Evolutionary conservation across 1,284 basidiomycete species (phyloP).

Genomic region (Austroboletus niveus): DNA sequence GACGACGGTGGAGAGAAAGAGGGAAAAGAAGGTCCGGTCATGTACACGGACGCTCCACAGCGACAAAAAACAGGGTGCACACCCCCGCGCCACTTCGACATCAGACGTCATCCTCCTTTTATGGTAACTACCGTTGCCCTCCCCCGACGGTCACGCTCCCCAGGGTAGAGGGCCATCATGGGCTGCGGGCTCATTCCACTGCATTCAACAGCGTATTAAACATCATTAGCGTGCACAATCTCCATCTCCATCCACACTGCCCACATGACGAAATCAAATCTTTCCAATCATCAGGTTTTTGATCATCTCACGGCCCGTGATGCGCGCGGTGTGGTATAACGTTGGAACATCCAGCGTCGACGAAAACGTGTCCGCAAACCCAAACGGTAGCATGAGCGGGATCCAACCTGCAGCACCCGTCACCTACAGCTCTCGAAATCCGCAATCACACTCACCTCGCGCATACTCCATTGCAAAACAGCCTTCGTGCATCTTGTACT

Average conservation of each 20-base stretch:
- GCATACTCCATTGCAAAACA: slow-evolving; percentile 97
- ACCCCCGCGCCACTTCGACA: slow-evolving; percentile 28
- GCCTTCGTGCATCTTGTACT: slow-evolving; percentile 96
- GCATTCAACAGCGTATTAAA: too few species aligned
- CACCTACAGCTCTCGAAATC: slow-evolving; percentile 9
- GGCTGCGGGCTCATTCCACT: too few species aligned
- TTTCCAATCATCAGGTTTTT: slow-evolving; percentile 84
- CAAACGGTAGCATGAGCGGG: slow-evolving; percentile 90
- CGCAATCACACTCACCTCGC: slow-evolving; percentile 54
- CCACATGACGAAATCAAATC: slow-evolving; percentile 50
- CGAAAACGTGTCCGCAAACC: slow-evolving; percentile 80
- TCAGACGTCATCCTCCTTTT: slow-evolving; percentile 33
- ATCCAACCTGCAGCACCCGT: slow-evolving; percentile 69
- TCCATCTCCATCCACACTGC: neutral
- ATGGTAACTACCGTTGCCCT: neutral
- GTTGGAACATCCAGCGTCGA: slow-evolving; percentile 90
- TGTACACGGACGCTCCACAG: slow-evolving; percentile 35
- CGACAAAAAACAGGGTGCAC: slow-evolving; percentile 36
- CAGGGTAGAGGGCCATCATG: too few species aligned
- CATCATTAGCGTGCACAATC: too few species aligned
- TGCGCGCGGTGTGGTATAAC: slow-evolving; percentile 74
- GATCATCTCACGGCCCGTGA: slow-evolving; percentile 84
- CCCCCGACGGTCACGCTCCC: too few species aligned
- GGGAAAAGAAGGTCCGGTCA: slow-evolving; percentile 17
- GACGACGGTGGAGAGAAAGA: slow-evolving; percentile 6